A percentile compares a stretch with the other conserved stretches of the same genome.
Evolutionary conservation across 345 rosid genomes (phyloP).

Genomic region (Populus tremula): DNA sequence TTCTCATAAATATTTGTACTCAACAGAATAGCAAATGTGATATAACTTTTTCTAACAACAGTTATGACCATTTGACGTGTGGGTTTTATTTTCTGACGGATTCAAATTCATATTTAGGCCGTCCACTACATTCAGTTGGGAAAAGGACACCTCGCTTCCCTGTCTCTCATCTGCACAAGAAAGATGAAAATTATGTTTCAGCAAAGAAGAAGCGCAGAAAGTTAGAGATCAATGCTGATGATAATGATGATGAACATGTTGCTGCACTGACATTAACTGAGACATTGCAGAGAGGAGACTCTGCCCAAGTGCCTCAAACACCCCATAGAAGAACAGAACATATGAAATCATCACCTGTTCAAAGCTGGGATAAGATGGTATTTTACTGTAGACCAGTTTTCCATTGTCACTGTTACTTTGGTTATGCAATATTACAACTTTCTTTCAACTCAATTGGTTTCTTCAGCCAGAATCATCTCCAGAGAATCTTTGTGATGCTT

Average conservation of each 20-base stretch:
- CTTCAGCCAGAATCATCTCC: slow-evolving; percentile 43
- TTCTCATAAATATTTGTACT: neutral
- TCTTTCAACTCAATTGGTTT: slow-evolving; percentile 32
- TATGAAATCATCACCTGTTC: slow-evolving; percentile 50
- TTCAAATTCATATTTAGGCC: slow-evolving; percentile 44
- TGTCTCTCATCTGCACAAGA: slow-evolving; percentile 49
- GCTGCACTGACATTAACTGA: slow-evolving; percentile 70
- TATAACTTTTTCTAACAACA: neutral
- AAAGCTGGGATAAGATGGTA: slow-evolving; percentile 72
- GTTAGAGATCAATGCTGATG: slow-evolving; percentile 42
- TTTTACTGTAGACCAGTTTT: slow-evolving; percentile 5
- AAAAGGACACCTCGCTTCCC: slow-evolving; percentile 98
- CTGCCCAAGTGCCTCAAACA: slow-evolving; percentile 57
- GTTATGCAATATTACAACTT: neutral
- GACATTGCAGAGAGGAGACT: slow-evolving; percentile 61
- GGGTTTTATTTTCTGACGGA: slow-evolving; percentile 17
- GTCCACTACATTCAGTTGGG: slow-evolving; percentile 72
- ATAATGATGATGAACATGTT: slow-evolving; percentile 66
- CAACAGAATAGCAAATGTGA: neutral
- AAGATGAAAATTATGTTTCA: slow-evolving; percentile 45
- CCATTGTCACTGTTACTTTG: slow-evolving; percentile 1
- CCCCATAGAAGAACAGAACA: slow-evolving; percentile 39
- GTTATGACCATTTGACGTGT: neutral
- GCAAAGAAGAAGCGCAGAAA: slow-evolving; percentile 49
- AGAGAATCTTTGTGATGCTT: slow-evolving; percentile 37